phyloP scores from a whole-genome alignment of 495 filamentous ascomycete genomes.

The Trichoderma asperelloides region DNA sequence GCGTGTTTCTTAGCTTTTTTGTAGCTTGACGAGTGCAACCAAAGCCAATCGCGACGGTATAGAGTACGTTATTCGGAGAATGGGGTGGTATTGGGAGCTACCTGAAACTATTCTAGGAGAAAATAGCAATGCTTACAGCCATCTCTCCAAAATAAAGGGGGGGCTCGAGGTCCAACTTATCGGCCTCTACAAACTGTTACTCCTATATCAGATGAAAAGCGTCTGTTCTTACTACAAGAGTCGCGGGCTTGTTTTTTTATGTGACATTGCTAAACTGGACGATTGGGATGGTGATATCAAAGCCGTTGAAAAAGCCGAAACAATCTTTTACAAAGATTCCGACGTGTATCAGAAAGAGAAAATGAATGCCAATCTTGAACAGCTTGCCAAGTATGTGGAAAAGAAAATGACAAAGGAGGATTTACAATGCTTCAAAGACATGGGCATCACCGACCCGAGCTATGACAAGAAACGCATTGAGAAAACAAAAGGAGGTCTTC shows the following conservation, averaged over 20 bases:
- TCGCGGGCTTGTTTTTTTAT: conserved; percentile 18
- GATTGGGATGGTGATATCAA: conserved; percentile 22
- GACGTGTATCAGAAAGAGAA: conserved; percentile 11
- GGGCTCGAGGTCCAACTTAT: conserved; percentile 15
- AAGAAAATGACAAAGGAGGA: not conserved
- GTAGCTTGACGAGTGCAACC: no score
- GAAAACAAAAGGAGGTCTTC: conserved; percentile 30
- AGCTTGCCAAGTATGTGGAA: not conserved
- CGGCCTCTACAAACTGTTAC: conserved; percentile 22
- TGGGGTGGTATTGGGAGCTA: no score
- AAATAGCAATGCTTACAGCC: no score
- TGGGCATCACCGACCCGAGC: conserved; percentile 23
- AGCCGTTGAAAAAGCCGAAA: conserved; percentile 17
- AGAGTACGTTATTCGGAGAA: no score
- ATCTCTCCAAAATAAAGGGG: not conserved
- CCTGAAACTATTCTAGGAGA: no score
- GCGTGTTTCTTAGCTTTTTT: no score
- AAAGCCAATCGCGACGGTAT: no score
- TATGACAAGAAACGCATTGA: conserved; percentile 31
- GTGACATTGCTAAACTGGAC: conserved; percentile 14
- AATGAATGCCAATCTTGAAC: conserved; percentile 4
- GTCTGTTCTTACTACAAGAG: conserved; percentile 25
- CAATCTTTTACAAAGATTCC: conserved; percentile 14
- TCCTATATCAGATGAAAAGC: conserved; percentile 28
- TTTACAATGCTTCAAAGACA: conserved; percentile 18